Base-by-base conservation (phyloP, 371 early-diverging fungal genomes). In the Lichtheimia ornata region DNA sequence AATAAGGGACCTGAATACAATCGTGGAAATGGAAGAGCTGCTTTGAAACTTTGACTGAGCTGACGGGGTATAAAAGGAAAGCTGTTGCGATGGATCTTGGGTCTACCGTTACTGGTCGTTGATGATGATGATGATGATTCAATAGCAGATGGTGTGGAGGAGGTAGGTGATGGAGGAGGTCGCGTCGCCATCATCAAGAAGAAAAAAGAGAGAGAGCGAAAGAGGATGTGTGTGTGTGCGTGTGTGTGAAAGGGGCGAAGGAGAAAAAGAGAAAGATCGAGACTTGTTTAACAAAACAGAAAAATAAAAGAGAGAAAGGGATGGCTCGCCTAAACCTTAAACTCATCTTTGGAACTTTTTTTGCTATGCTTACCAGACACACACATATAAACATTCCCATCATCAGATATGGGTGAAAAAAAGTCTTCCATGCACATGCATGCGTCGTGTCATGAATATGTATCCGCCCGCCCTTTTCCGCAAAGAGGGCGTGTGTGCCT, bases 1-100 rank as follows among this genome's bases (percentile, higher is more conserved):
- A 59, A 59, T 27, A 59, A 51, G 22, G 59, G 51, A 51, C 51
- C 59, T 14, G 59, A 59, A 40, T 52, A 59, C 9, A 59, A 51
- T 3, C 59, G 59, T 13, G 59, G 59, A 52, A 52, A 59, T 12
- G 59, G 42, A 2, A 59, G 27, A 20, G 43, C 35, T 25, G 45
- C 57, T 56, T 54, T 54, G 28, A 54, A 54, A n/a, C 54, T 35
- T 41, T 54, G 54, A 41, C 54, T 41, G 13, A 54, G 41, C 41
- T 40, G 35, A 41, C 54, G 54, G 54, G 54, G 54, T 54, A 54
- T 54, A 54, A 54, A 54, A n/a, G 54, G 40, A 41, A 54, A 54
- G 15, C 22, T 13, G 50, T 22, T 50, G 12, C 22, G 13, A 35
- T 50, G 4, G 12, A 7, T 3, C 7, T 28, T 52, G 28, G 42